Evolutionary conservation across 257 asterid species (phyloP), one percentile per base, ranked within the genome.

Genomic region (Avicennia marina): DNA sequence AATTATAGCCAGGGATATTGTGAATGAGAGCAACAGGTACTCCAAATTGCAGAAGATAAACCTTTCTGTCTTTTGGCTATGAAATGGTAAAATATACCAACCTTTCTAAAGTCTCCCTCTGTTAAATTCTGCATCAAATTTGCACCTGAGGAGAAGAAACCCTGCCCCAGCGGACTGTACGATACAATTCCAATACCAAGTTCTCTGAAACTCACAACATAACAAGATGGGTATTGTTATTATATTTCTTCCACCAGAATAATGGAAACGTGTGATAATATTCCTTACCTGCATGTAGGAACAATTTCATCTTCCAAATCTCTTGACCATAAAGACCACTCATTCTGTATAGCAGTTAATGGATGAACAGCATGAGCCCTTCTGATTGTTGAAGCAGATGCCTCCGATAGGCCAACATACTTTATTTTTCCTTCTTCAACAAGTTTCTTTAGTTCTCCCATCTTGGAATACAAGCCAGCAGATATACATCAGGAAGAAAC

Each of bases 361-460:
- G 93, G 89, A 72, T 86, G 95, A 51, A 86, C 73, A 10, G 81
- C 82, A 31, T 85, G 88, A n/a, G 95, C 91, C 74, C 95, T 82
- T 73, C 78, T 75, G 56, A 86, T 83, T 27, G 95, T 81, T 18
- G 88, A 75, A 66, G 86, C 82, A 46, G 80, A 76, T 20, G 95
- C 88, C 80, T 83, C 95, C 0, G 95, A 87, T 31, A 87, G 72
- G 40, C 94, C 95, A 51, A 83, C 67, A 33, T 83, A 84, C 71
- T 81, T 87, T 50, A 84, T 66, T 64, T 83, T 87, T 72, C 95
- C 94, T 71, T 87, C 94, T 59, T 81, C 83, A 40, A 81, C 86
- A 11, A 83, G 80, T 69, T 83, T 83, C 76, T 83, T 86, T 18
- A 86, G 75, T 69, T 86, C 95, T 62, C 85, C 86, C 74, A 83